phyloP scores from a whole-genome alignment of 768 basidiomycete species.

The Xanthoconium purpureum region DNA sequence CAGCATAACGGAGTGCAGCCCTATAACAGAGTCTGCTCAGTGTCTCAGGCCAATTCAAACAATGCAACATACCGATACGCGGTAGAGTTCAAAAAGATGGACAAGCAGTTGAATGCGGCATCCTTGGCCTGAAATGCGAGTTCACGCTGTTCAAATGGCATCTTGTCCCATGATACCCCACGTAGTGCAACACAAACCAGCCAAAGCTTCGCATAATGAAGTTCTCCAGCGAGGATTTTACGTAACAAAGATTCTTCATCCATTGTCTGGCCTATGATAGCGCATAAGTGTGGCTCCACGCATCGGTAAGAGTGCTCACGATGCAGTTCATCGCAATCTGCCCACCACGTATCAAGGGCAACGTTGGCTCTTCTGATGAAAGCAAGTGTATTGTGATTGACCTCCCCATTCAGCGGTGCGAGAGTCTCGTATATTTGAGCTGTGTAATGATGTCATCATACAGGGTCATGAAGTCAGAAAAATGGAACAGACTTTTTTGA shows the following conservation, averaged over 20 bases:
- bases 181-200: conserved; percentile 89
- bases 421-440: conserved; percentile 94
- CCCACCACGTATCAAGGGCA: conserved; percentile 89
- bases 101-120: conserved; percentile 80
- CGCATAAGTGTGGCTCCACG: conserved; percentile 5
- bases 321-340: conserved; percentile 83
- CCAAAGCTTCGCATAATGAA: conserved; percentile 94
- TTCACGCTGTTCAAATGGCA: conserved; percentile 93
- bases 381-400: conserved; percentile 79
- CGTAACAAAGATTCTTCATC: conserved; percentile 83
- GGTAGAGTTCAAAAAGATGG: conserved; percentile 76
- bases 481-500: conserved; percentile 69
- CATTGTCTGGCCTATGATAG: conserved; percentile 61
- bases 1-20: conserved; percentile 87
- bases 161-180: conserved; percentile 93
- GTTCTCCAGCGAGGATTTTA: conserved; percentile 83
- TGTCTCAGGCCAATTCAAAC: not conserved
- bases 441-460: conserved; percentile 30
- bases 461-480: not conserved
- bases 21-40: conserved; percentile 36
- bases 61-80: conserved; percentile 65
- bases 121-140: conserved; percentile 95
- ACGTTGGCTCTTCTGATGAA: conserved; percentile 85
- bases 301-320: conserved; percentile 37
- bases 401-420: conserved; percentile 79